Percentiles rank a stretch among this genome's conserved stretches.
These are phyloP conservation scores for Acanthamoeba lenticulata DNA, from an alignment of 208 protist species.

Conservation along the genomic window DNA sequence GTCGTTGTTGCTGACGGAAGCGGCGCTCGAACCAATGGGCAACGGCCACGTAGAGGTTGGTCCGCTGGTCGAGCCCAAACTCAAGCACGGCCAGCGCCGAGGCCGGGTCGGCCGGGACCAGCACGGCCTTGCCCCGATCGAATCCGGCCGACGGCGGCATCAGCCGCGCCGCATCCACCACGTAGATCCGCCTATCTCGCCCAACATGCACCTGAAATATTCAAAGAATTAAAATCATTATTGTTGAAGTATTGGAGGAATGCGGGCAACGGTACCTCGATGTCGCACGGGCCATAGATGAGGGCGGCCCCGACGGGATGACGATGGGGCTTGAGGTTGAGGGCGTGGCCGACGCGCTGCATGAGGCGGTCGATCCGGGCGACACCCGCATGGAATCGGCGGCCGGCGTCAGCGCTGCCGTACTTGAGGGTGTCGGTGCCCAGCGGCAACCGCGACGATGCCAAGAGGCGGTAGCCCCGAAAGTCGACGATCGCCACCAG, in stretches of 20 bases:
- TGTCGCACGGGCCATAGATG: conserved; percentile 47
- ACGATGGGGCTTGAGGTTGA: conserved; percentile 59
- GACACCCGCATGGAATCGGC: background rate
- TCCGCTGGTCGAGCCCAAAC: conserved; percentile 43
- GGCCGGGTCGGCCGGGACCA: conserved; percentile 7
- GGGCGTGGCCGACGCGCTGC: background rate
- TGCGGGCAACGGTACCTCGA: background rate
- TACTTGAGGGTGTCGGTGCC: conserved; percentile 68
- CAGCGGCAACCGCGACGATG: conserved; percentile 47
- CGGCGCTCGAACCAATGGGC: conserved; percentile 3
- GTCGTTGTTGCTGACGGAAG: background rate
- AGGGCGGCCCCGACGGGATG: background rate
- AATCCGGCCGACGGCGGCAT: conserved; percentile 51
- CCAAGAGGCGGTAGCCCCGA: conserved; percentile 68
- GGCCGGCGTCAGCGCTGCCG: conserved; percentile 12
- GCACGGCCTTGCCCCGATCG: conserved; percentile 23
- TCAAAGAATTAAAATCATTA: background rate
- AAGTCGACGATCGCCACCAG: conserved; percentile 71
- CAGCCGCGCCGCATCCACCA: conserved; percentile 50
- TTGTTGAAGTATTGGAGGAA: background rate
- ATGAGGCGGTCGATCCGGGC: conserved; percentile 34
- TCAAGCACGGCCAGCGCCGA: conserved; percentile 28
- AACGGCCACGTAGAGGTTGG: conserved; percentile 33
- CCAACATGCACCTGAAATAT: background rate
- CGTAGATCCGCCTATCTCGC: background rate